Evolutionary conservation across 345 rosid species (phyloP).

Genomic region (Aquilaria sinensis): DNA sequence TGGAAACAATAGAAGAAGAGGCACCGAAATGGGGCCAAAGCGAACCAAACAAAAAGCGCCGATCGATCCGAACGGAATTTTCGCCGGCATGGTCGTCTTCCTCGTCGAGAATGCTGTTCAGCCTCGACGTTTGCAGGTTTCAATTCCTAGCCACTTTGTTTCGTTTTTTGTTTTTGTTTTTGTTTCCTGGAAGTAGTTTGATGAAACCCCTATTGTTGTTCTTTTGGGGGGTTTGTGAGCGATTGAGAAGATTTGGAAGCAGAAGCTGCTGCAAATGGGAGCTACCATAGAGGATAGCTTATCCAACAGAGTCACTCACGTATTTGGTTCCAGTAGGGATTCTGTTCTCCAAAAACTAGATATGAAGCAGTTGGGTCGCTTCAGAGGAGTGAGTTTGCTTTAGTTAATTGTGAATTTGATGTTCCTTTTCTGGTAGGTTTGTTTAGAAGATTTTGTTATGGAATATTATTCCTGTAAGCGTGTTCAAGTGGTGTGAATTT

Average conservation of each 20-base stretch:
- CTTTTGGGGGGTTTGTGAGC: slow-evolving; percentile 3
- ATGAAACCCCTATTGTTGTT: background rate
- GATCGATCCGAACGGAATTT: slow-evolving; percentile 58
- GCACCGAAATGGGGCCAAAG: slow-evolving; percentile 64
- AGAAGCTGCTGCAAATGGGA: slow-evolving; percentile 83
- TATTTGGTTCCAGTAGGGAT: slow-evolving; percentile 47
- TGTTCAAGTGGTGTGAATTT: too few species aligned
- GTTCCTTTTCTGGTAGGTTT: too few species aligned
- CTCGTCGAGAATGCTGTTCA: slow-evolving; percentile 66
- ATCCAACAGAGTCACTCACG: slow-evolving; percentile 52
- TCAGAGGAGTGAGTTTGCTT: slow-evolving; percentile 47
- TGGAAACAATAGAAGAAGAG: slow-evolving; percentile 1
- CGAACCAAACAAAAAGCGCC: slow-evolving; percentile 34
- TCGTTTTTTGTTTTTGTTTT: background rate
- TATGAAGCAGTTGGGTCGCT: slow-evolving; percentile 31
- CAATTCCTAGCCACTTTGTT: background rate
- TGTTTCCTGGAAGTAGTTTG: background rate
- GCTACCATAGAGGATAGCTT: slow-evolving; percentile 46
- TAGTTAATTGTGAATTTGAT: too few species aligned
- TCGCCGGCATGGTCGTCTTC: slow-evolving; percentile 60
- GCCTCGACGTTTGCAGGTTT: slow-evolving; percentile 82
- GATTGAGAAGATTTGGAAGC: slow-evolving; percentile 69
- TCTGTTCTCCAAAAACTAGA: slow-evolving; percentile 37
- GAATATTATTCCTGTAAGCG: too few species aligned
- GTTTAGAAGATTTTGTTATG: too few species aligned